Conservation (phyloP, 768 basidiomycete genomes). For the Xerocomellus chrysenteron region DNA sequence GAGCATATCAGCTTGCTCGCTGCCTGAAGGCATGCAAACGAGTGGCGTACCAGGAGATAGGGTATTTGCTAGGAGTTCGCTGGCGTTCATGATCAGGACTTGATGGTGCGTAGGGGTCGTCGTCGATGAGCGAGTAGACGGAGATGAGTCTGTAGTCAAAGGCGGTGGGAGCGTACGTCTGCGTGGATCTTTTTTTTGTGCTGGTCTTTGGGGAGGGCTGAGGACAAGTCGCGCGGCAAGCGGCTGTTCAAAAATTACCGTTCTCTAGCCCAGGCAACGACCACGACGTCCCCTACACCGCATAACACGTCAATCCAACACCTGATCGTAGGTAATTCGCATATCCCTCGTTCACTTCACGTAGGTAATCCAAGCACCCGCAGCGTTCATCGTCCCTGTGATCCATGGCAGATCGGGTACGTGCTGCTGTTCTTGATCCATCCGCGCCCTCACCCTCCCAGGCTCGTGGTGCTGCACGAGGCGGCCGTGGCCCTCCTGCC, state of each 20-base stretch:
- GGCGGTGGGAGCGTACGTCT: slow-evolving; percentile 11
- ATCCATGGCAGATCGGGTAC: slow-evolving; percentile 34
- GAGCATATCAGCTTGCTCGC: slow-evolving; percentile 31
- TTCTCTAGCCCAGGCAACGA: slow-evolving; percentile 1
- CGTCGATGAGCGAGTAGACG: slow-evolving; percentile 18
- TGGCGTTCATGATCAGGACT: slow-evolving; percentile 76
- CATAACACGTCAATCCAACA: slow-evolving; percentile 20
- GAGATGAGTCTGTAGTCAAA: slow-evolving; percentile 12
- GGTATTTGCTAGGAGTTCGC: slow-evolving; percentile 87
- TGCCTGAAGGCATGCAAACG: slow-evolving; percentile 27
- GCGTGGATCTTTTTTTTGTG: slow-evolving; percentile 12
- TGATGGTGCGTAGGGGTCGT: slow-evolving; percentile 23
- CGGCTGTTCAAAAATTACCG: slow-evolving; percentile 34
- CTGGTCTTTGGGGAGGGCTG: slow-evolving; percentile 20
- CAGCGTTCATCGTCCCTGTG: slow-evolving; percentile 3
- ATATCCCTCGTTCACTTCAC: neutral
- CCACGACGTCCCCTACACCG: slow-evolving; percentile 5
- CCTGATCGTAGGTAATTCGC: slow-evolving; percentile 16
- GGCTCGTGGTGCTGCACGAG: slow-evolving; percentile 60
- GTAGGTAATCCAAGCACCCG: slow-evolving; percentile 16
- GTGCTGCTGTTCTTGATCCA: slow-evolving; percentile 2
- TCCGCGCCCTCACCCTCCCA: slow-evolving; percentile 33
- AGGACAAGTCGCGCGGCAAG: slow-evolving; percentile 33
- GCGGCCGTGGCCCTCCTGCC: slow-evolving; percentile 42
- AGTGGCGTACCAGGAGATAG: slow-evolving; percentile 77